Evolutionary conservation across 208 protist genomes (phyloP), one percentile per base, ranked within the genome.

Genomic region (Novymonas esmeraldas): DNA sequence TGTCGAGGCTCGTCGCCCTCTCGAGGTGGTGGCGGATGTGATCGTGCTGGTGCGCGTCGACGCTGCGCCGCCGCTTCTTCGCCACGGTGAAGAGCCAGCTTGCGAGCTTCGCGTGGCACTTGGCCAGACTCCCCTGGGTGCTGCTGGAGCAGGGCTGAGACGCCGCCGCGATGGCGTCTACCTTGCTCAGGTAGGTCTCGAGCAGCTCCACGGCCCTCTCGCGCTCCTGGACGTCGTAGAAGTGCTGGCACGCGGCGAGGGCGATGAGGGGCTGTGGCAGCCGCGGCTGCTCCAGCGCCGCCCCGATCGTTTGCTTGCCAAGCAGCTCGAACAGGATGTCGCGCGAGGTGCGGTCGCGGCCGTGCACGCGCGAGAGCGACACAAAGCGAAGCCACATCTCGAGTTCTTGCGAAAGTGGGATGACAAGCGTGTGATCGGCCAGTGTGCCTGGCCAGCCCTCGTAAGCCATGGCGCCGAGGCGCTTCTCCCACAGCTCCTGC

Each of bases 321-420:
- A 95, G 81, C 29, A 97, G 76, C 69, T 97, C 82, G 26, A 80
- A 79, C 20, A 99, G 78, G 4, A 98, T 87, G 62, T 99, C 95
- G 48, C 81, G 85, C 26, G 94, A 89, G 34, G 96, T 86, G 34
- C 75, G 70, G 48, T 97, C 81, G 16, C 87, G 85, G 0, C 93
- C 90, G 64, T 93, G 85, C 67, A 97, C 87, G 56, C 97, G 84
- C 50, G 96, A 98, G 24, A 99, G 82, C 29, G 84, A 82, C 13
- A 97, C 95, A 79, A 99, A 99, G 64, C 98, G 98, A 24, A 99
- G 81, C 97, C 98, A 99, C 79, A 97, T 97, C 38, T 98, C 89
- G 18, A 97, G 68, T 52, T 99, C 96, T 55, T 99, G 78, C n/a
- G 86, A 66, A 0, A 95, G 95, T 2, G 81, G 70, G 11, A 99